Base-by-base conservation (phyloP, 1,139 yeast genomes). In the Suhomyces maxii region DNA sequence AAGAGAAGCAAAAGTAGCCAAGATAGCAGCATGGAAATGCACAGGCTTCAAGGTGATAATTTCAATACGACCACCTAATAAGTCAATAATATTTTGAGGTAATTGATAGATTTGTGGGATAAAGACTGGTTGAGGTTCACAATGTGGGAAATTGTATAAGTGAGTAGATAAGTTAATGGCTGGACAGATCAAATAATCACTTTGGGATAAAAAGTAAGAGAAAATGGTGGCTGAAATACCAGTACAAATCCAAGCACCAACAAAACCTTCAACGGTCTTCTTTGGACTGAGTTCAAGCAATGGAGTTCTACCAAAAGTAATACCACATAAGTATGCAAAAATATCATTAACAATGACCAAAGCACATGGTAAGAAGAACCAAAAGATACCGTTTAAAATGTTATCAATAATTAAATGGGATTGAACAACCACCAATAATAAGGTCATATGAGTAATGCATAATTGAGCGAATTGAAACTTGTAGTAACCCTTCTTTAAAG, bases 181-280 rank as follows among this genome's bases (percentile, higher is more conserved):
- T 7, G 99, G 98, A 65, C 99, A 93, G 53, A 87, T 89, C 71
- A 93, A 73, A 67, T 86, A 93, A 60, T 80, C 79, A 53, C 82
- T 84, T 47, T 81, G 78, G 37, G 87, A 74, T 53, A 90, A 73
- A 42, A 86, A 60, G 54, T 79, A 79, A 3, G 95, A 79, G 46
- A 90, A 76, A 9, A 84, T 44, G 37, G 88, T 68, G 2, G 95
- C 90, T 50, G 89, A 84, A 41, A 87, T 52, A 7, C 89, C 84
- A 10, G 99, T 93, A 64, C 95, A 91, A 42, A 89, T 69, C 99
- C 99, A 93, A 23, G 98, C 99, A 45, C 99, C 99, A 40, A 91
- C 71, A 62, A 93, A 93, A 3, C 99, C 99, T 69, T 93, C 99
- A 26, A 91, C 91, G 1, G 99, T 93, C 71, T 93, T 93, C 68